Evolutionary conservation across 768 basidiomycete species (phyloP).

Genomic region (Udeniomyces megalosporus): DNA sequence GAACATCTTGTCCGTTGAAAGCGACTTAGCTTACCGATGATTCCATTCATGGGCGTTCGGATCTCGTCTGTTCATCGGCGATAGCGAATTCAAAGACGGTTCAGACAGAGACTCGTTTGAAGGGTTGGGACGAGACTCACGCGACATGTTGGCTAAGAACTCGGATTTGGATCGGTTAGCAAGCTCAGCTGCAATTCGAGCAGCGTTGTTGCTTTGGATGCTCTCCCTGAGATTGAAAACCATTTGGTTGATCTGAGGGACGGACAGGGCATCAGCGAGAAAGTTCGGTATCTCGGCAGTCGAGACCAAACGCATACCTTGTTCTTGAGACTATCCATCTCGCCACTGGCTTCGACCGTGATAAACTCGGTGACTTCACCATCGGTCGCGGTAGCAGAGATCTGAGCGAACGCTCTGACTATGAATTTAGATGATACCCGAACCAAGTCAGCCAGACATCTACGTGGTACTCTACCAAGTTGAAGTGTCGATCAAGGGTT

Average conservation of each 20-base stretch:
- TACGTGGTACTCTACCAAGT: background rate
- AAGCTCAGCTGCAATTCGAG: conserved; percentile 88
- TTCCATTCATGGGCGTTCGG: conserved; percentile 99
- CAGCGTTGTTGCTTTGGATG: conserved; percentile 97
- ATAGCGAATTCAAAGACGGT: no score
- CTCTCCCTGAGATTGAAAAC: conserved; percentile 90
- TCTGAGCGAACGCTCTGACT: conserved; percentile 97
- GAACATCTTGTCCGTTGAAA: no score
- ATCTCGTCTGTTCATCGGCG: conserved; percentile 17
- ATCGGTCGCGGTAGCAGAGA: conserved; percentile 94
- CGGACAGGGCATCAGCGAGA: background rate
- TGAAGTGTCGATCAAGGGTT: background rate
- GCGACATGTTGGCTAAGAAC: conserved; percentile 97
- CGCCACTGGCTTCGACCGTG: conserved; percentile 93
- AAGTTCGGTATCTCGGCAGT: background rate
- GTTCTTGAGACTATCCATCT: conserved; percentile 98
- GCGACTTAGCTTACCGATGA: conserved; percentile 68
- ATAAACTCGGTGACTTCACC: conserved; percentile 98
- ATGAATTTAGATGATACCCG: conserved; percentile 37
- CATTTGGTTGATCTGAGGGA: conserved; percentile 61
- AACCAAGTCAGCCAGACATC: background rate
- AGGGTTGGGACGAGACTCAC: conserved; percentile 73
- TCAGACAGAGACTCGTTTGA: no score
- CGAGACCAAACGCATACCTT: no score
- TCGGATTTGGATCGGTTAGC: conserved; percentile 96